A percentile compares a stretch with the other conserved stretches of the same genome.
Conservation (phyloP, 805 yeast species). For the Myxozyma mucilagina region DNA sequence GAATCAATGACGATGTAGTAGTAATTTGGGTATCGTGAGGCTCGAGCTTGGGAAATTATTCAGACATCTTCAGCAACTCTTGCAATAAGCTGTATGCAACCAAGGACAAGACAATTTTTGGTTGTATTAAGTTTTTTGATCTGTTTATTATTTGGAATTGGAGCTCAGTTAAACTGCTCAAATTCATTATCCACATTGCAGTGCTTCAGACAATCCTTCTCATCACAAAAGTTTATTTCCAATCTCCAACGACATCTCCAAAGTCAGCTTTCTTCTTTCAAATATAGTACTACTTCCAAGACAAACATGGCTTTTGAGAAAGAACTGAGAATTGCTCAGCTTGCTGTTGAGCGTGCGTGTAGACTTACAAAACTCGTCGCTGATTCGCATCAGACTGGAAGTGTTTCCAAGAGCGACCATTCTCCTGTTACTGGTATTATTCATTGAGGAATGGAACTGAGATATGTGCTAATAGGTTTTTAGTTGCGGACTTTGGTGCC, state of each 20-base stretch:
- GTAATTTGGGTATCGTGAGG: background rate
- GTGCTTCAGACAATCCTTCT: background rate
- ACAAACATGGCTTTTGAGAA: constrained; percentile 47
- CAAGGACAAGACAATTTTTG: background rate
- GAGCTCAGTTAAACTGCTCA: background rate
- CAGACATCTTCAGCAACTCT: background rate
- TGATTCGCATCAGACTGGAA: constrained; percentile 40
- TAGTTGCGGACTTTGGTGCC: constrained; percentile 86
- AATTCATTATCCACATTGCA: background rate
- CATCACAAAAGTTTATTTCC: background rate
- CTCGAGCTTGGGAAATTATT: background rate
- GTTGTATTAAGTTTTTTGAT: background rate
- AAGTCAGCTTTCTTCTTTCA: background rate
- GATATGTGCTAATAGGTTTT: background rate
- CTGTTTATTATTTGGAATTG: background rate
- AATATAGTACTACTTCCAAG: background rate
- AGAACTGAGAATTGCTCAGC: constrained; percentile 78
- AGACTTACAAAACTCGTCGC: constrained; percentile 65
- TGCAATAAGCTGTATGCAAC: background rate
- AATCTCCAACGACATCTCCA: background rate
- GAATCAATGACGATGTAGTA: background rate
- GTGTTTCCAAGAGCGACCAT: constrained; percentile 74
- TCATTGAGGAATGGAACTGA: background rate
- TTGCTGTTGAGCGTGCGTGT: constrained; percentile 89
- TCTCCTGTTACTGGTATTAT: constrained; percentile 81